Percentiles rank a stretch among this genome's conserved stretches.
Conservation (phyloP, 306 rosid species). For the Gastrolobium bilobum region DNA sequence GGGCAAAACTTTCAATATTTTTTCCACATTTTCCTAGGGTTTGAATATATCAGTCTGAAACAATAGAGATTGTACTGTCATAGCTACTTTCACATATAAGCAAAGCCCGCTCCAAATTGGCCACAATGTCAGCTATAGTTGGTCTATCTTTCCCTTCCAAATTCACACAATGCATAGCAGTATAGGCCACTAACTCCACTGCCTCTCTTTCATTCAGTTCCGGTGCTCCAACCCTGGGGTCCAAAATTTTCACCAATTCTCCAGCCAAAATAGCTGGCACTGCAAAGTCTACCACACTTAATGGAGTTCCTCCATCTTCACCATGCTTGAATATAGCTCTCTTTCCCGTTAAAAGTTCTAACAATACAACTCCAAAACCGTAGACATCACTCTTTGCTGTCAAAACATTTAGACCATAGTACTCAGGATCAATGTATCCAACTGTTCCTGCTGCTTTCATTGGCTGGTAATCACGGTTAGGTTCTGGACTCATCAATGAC, state of each 20-base stretch:
- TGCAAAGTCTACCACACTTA: slow-evolving; percentile 78
- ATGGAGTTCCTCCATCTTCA: slow-evolving; percentile 67
- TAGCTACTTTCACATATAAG: slow-evolving; percentile 66
- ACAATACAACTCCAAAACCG: slow-evolving; percentile 86
- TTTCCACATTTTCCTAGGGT: slow-evolving; percentile 15
- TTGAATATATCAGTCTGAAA: slow-evolving; percentile 61
- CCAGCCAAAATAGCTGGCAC: slow-evolving; percentile 84
- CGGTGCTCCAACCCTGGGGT: slow-evolving; percentile 73
- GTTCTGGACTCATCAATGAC: slow-evolving; percentile 80
- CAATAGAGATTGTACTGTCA: slow-evolving; percentile 69
- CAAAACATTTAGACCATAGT: slow-evolving; percentile 84
- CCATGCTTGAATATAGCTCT: slow-evolving; percentile 78
- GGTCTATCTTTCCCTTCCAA: slow-evolving; percentile 97
- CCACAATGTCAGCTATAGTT: slow-evolving; percentile 85
- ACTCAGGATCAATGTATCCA: slow-evolving; percentile 97
- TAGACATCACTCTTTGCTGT: slow-evolving; percentile 95
- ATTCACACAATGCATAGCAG: slow-evolving; percentile 85
- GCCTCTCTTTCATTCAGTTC: slow-evolving; percentile 77
- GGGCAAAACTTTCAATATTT: slow-evolving; percentile 48
- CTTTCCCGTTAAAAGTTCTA: slow-evolving; percentile 93
- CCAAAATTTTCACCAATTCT: slow-evolving; percentile 73
- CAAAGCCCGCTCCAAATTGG: slow-evolving; percentile 82
- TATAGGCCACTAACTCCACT: slow-evolving; percentile 81
- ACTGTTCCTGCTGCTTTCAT: slow-evolving; percentile 84
- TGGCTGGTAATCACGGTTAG: slow-evolving; percentile 58